Evolutionary conservation across 139 green algal species (phyloP), one percentile per base, ranked within the genome.

Genomic region (Chlorella sorokiniana): DNA sequence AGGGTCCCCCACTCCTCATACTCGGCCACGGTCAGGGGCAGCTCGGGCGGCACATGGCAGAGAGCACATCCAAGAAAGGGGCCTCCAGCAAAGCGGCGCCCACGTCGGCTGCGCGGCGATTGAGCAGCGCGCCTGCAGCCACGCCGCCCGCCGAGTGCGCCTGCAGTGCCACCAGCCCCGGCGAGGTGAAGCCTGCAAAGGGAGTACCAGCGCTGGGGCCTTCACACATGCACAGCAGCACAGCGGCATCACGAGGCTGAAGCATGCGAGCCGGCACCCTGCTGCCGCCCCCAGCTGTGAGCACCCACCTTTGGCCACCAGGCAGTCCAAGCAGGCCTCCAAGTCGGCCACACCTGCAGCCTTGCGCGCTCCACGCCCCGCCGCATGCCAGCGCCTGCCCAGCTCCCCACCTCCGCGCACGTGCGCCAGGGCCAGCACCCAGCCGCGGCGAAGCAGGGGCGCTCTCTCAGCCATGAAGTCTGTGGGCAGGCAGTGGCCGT

Each of bases 61-160:
- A 74, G 22, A 95, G 73, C 10, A 91, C 85, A 84, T 98, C 95
- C 74, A 98, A 92, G 84, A 98, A 98, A 0, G 94, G 95, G 37
- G 97, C 93, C 42, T 90, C 89, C 33, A 93, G 79, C 41, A 95
- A 40, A 1, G 73, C 72, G 40, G 79, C 79, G 11, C 61, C 51
- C 31, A 88, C 10, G 8, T 62, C 56, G 48, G 27, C 63, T n/a
- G 79, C 63, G 4, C 38, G 48, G n/a, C 48, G 67, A 45, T 86
- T 82, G 31, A 92, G 45, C 42, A 89, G 31, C 7, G 62, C 72
- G 0, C 37, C 83, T 6, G 81, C 76, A 1, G 83, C 67, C 54
- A 92, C 51, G 10, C 77, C 88, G 29, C 88, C 88, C 18, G 88
- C 88, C 56, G 84, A 89, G 42, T 54, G 40, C 4, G 81, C 86